Percentiles rank a stretch among this genome's conserved stretches.
These are phyloP conservation scores for Malassezia yamatoensis DNA, from an alignment of 1,284 basidiomycete species.

Conservation along the genomic window DNA sequence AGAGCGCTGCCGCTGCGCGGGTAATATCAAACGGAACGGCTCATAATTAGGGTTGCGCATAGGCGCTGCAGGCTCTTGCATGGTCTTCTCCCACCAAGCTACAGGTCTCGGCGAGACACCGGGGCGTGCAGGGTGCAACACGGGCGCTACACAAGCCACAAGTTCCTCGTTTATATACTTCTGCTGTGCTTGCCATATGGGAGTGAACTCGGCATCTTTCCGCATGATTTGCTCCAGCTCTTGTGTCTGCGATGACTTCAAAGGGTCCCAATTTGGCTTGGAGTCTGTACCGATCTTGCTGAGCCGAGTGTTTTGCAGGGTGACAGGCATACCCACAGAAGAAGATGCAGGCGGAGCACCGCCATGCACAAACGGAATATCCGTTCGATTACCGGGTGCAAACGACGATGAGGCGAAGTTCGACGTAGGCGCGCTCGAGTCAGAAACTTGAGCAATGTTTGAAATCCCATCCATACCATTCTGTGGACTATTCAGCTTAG, in stretches of 20 bases:
- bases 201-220: slow-evolving; percentile 53
- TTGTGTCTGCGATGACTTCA: slow-evolving; percentile 53
- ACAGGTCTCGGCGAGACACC: slow-evolving; percentile 23
- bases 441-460: neutral
- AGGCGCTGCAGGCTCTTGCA: slow-evolving; percentile 22
- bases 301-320: slow-evolving; percentile 59
- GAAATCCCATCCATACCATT: slow-evolving; percentile 9
- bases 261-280: slow-evolving; percentile 34
- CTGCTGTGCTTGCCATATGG: slow-evolving; percentile 39
- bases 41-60: slow-evolving; percentile 16
- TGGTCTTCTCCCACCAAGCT: slow-evolving; percentile 39
- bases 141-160: slow-evolving; percentile 22
- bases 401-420: neutral
- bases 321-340: slow-evolving; percentile 51
- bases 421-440: neutral
- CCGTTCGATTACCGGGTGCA: slow-evolving; percentile 18
- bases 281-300: slow-evolving; percentile 52
- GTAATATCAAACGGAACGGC: slow-evolving; percentile 30
- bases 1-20: slow-evolving; percentile 50
- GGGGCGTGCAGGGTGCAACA: slow-evolving; percentile 23
- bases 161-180: slow-evolving; percentile 27
- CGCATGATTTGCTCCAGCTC: slow-evolving; percentile 55
- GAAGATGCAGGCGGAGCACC: slow-evolving; percentile 40
- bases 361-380: slow-evolving; percentile 44
- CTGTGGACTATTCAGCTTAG: slow-evolving; percentile 3